These are phyloP conservation scores for Salix caprea DNA, from an alignment of 345 rosid species.

Conservation along the genomic window DNA sequence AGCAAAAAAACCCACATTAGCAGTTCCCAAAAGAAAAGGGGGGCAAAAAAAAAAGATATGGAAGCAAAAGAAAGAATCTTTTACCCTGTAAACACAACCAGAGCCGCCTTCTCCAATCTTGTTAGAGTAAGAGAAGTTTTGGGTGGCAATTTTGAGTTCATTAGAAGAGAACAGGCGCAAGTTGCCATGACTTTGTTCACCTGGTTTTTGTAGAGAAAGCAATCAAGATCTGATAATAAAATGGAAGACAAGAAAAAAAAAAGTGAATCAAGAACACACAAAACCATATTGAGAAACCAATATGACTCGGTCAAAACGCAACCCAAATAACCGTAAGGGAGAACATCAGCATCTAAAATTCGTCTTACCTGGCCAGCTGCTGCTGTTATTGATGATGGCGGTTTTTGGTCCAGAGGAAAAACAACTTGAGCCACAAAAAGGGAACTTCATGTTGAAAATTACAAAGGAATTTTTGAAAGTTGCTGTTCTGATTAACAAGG, in stretches of 20 bases:
- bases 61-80: background rate
- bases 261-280: background rate
- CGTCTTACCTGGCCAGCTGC: conserved; percentile 7
- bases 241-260: background rate
- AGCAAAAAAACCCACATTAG: background rate
- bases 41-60: background rate
- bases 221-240: background rate
- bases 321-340: background rate
- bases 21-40: background rate
- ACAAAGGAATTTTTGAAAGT: background rate
- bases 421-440: conserved; percentile 15
- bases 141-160: conserved; percentile 43
- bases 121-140: conserved; percentile 37
- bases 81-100: conserved; percentile 59
- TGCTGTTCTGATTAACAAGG: background rate
- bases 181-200: conserved; percentile 15
- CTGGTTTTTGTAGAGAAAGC: conserved; percentile 11
- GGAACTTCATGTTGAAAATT: conserved; percentile 24
- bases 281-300: background rate
- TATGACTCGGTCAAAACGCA: background rate
- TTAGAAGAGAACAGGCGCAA: conserved; percentile 35
- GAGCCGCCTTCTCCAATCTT: conserved; percentile 61
- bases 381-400: background rate
- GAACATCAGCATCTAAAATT: background rate
- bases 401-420: conserved; percentile 15